Evolutionary conservation across 805 yeast genomes (phyloP).

Genomic region (Myxozyma vanderwaltii): DNA sequence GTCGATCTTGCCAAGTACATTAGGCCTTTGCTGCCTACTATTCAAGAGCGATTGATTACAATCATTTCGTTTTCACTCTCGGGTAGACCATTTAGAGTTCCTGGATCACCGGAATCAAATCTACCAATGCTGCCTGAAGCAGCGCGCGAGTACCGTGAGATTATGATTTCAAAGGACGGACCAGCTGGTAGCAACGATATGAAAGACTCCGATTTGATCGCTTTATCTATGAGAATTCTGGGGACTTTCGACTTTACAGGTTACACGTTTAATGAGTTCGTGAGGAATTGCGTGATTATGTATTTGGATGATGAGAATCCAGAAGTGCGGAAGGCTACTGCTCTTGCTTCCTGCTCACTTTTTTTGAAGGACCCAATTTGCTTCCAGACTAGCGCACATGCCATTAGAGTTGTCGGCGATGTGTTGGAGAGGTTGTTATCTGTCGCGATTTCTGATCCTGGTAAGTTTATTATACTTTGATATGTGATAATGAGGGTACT

Average conservation of each 20-base stretch:
- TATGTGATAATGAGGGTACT: not conserved
- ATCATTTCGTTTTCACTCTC: conserved; percentile 73
- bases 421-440: conserved; percentile 79
- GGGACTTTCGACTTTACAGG: conserved; percentile 73
- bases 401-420: conserved; percentile 79
- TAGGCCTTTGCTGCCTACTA: conserved; percentile 75
- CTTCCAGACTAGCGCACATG: conserved; percentile 75
- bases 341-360: conserved; percentile 76
- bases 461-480: not conserved
- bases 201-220: conserved; percentile 55
- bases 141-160: conserved; percentile 78
- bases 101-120: conserved; percentile 78
- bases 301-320: conserved; percentile 81
- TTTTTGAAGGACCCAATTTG: conserved; percentile 82
- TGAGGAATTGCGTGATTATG: conserved; percentile 76
- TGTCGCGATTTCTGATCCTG: conserved; percentile 83
- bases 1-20: conserved; percentile 67
- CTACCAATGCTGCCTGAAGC: conserved; percentile 44
- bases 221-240: conserved; percentile 78
- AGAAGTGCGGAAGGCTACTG: conserved; percentile 79
- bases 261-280: conserved; percentile 82
- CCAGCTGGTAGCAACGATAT: conserved; percentile 48
- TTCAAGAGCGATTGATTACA: conserved; percentile 71
- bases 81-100: conserved; percentile 78
- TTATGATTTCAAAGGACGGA: conserved; percentile 72